Evolutionary conservation across 2,329 filamentous ascomycete species (phyloP).

Genomic region (Onygenales sp.): DNA sequence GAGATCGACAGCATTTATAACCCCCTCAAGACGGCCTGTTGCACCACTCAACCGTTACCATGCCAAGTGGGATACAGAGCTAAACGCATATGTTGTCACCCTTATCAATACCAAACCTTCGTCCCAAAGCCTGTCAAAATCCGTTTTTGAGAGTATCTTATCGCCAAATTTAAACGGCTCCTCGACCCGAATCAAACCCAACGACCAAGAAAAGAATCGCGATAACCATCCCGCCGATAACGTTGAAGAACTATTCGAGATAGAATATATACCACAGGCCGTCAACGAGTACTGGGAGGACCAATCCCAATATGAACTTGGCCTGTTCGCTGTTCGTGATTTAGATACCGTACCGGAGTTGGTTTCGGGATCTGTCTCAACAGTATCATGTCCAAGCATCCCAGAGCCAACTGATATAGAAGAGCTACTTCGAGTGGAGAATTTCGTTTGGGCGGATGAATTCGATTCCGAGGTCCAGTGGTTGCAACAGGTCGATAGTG

Average conservation of each 20-base stretch:
- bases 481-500: not conserved
- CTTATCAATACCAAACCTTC: too few relatives aligned
- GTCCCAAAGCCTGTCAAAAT: too few relatives aligned
- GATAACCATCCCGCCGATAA: not conserved
- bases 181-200: not conserved
- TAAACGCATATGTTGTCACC: slow-evolving; percentile 2
- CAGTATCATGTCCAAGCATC: not conserved
- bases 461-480: not conserved
- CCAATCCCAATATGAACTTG: slow-evolving; percentile 6
- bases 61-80: slow-evolving; percentile 3
- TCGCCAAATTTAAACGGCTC: too few relatives aligned
- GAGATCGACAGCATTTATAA: slow-evolving; percentile 6
- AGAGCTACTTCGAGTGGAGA: not conserved
- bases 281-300: slow-evolving; percentile 1
- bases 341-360: not conserved
- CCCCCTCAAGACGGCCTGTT: slow-evolving; percentile 4
- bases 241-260: slow-evolving; percentile 6
- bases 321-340: slow-evolving; percentile 4
- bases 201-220: not conserved
- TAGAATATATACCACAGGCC: slow-evolving; percentile 3
- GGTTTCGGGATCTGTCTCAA: not conserved
- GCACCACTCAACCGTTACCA: not conserved
- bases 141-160: too few relatives aligned
- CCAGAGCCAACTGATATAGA: not conserved
- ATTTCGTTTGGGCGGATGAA: slow-evolving; percentile 4